These are phyloP conservation scores for Stagonosporopsis chrysanthemi DNA, from an alignment of 2,329 filamentous ascomycete genomes.

Conservation along the genomic window DNA sequence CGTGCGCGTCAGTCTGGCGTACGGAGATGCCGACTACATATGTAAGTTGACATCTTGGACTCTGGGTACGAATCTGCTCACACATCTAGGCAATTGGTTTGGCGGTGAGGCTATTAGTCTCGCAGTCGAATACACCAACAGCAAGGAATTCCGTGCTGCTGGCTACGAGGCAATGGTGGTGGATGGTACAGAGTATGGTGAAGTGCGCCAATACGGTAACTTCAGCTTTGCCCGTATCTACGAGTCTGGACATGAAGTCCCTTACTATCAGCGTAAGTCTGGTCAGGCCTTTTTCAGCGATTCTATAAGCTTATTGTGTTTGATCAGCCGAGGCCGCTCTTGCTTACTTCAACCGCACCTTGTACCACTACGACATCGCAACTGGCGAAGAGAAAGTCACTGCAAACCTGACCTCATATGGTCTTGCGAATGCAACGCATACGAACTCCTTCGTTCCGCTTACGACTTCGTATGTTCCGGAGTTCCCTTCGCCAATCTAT, in stretches of 20 bases:
- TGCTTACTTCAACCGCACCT: slow-evolving; percentile 49
- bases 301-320: background rate
- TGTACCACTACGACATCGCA: slow-evolving; percentile 48
- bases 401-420: slow-evolving; percentile 42
- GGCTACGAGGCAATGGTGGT: slow-evolving; percentile 76
- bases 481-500: slow-evolving; percentile 25
- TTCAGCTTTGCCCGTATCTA: slow-evolving; percentile 61
- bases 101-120: slow-evolving; percentile 76
- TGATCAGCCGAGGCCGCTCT: slow-evolving; percentile 38
- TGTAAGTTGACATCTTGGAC: slow-evolving; percentile 35
- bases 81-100: slow-evolving; percentile 47
- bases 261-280: slow-evolving; percentile 51
- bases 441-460: slow-evolving; percentile 49
- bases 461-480: slow-evolving; percentile 24
- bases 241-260: slow-evolving; percentile 61
- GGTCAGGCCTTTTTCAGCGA: background rate
- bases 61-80: slow-evolving; percentile 1
- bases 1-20: slow-evolving; percentile 48
- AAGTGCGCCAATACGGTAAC: slow-evolving; percentile 78
- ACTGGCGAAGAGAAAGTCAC: slow-evolving; percentile 46
- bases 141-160: slow-evolving; percentile 64
- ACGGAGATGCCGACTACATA: slow-evolving; percentile 50
- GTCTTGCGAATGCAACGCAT: slow-evolving; percentile 50
- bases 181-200: slow-evolving; percentile 67
- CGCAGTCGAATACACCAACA: slow-evolving; percentile 60